Percentiles rank a stretch among this genome's conserved stretches.
These are phyloP conservation scores for Thymus mandschuricus DNA, from an alignment of 257 asterid genomes.

Conservation along the genomic window DNA sequence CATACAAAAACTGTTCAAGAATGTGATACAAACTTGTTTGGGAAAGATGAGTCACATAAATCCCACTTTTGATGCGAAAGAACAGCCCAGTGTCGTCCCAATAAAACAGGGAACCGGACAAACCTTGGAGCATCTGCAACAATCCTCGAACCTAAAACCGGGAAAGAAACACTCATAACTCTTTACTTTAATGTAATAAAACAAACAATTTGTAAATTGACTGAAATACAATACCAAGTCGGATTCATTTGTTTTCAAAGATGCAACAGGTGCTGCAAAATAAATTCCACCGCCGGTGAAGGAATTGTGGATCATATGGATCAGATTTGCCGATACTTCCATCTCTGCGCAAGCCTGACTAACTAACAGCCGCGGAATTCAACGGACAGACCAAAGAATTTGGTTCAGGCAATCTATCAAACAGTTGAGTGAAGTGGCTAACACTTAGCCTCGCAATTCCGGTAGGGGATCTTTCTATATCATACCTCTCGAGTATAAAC, in stretches of 20 bases:
- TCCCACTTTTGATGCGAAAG: slow-evolving; percentile 63
- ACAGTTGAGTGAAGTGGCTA: slow-evolving; percentile 33
- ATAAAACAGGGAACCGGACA: slow-evolving; percentile 61
- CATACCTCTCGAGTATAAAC: neutral
- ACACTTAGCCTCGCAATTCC: neutral
- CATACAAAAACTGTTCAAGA: slow-evolving; percentile 72
- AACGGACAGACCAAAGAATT: neutral
- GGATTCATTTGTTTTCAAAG: slow-evolving; percentile 66
- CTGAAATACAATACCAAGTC: slow-evolving; percentile 60
- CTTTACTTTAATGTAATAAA: neutral
- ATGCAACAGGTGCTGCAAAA: slow-evolving; percentile 63
- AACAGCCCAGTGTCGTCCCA: slow-evolving; percentile 63
- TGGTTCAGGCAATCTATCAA: slow-evolving; percentile 36
- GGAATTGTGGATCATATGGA: slow-evolving; percentile 53
- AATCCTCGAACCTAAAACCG: slow-evolving; percentile 72
- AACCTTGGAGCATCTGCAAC: slow-evolving; percentile 90
- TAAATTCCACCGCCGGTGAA: slow-evolving; percentile 70
- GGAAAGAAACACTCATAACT: slow-evolving; percentile 1
- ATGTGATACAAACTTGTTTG: slow-evolving; percentile 70
- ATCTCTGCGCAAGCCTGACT: slow-evolving; percentile 34
- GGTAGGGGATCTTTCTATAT: neutral
- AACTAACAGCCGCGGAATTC: slow-evolving; percentile 2
- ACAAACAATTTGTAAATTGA: too few species aligned
- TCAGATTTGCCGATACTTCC: slow-evolving; percentile 64
- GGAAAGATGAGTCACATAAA: slow-evolving; percentile 79